phyloP scores from a whole-genome alignment of 75 land plant genomes.

The Picea sitchensis region DNA sequence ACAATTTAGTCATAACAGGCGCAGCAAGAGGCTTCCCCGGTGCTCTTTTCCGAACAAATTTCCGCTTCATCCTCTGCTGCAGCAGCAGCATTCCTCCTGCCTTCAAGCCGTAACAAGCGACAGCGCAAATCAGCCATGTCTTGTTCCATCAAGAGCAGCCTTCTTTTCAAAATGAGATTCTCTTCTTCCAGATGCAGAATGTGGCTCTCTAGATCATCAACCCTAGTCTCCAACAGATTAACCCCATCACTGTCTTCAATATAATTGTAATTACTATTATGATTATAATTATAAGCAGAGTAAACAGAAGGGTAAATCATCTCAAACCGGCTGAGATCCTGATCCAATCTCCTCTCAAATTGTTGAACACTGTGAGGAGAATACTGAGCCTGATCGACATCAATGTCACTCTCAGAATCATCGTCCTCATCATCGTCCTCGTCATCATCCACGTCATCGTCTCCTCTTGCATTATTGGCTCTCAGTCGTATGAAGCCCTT shows the following conservation, averaged over 20 bases:
- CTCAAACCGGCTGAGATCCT: slow-evolving; percentile 91
- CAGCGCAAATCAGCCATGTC: slow-evolving; percentile 73
- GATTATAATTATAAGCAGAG: background rate
- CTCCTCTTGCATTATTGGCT: slow-evolving; percentile 16
- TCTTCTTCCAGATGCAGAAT: slow-evolving; percentile 91
- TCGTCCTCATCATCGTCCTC: slow-evolving; percentile 41
- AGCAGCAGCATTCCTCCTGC: slow-evolving; percentile 9
- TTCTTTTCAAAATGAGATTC: slow-evolving; percentile 83
- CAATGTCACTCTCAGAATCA: slow-evolving; percentile 60
- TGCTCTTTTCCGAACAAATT: slow-evolving; percentile 37
- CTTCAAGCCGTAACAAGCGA: slow-evolving; percentile 42
- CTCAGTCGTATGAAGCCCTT: slow-evolving; percentile 86
- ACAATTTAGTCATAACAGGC: too few species aligned
- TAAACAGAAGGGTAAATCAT: slow-evolving; percentile 66
- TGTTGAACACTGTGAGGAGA: slow-evolving; percentile 30
- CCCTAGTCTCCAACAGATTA: slow-evolving; percentile 49
- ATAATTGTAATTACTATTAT: background rate
- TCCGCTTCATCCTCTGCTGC: slow-evolving; percentile 20
- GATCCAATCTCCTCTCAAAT: slow-evolving; percentile 90
- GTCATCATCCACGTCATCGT: slow-evolving; percentile 33
- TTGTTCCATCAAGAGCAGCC: slow-evolving; percentile 81
- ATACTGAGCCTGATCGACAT: slow-evolving; percentile 54
- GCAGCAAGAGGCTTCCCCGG: slow-evolving; percentile 7
- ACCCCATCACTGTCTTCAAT: slow-evolving; percentile 22
- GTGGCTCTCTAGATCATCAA: slow-evolving; percentile 77